Percentiles rank a stretch among this genome's conserved stretches.
These are phyloP conservation scores for Syzygium aqueum DNA, from an alignment of 345 rosid genomes.

Conservation along the genomic window DNA sequence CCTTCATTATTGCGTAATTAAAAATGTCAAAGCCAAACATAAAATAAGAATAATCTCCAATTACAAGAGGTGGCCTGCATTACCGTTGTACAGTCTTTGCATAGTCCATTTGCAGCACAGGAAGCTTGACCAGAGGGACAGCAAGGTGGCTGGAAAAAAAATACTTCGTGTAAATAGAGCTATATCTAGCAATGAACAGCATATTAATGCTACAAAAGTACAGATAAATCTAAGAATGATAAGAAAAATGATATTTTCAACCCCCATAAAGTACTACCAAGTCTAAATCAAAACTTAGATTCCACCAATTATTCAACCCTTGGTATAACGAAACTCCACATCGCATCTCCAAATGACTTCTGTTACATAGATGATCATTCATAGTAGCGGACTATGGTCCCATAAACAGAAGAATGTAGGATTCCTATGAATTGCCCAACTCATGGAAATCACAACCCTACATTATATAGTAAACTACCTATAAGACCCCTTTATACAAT, in stretches of 20 bases:
- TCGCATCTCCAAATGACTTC: not conserved
- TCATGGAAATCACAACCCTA: not conserved
- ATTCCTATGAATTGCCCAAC: not conserved
- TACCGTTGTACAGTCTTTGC: constrained; percentile 99
- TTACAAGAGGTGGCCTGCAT: constrained; percentile 1
- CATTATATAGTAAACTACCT: not conserved
- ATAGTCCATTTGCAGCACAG: constrained; percentile 61
- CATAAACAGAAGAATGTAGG: not conserved
- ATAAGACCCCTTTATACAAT: not conserved
- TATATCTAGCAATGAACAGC: not conserved
- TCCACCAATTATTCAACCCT: not conserved
- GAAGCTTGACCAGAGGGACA: constrained; percentile 47
- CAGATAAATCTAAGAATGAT: not conserved
- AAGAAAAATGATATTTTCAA: not conserved
- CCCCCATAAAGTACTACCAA: not conserved
- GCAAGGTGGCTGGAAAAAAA: constrained; percentile 74
- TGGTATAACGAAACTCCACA: not conserved
- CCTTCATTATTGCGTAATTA: not conserved
- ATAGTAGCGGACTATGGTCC: not conserved
- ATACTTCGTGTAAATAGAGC: not conserved
- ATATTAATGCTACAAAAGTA: not conserved
- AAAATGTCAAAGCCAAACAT: not conserved
- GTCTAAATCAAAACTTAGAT: not conserved
- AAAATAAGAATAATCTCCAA: not conserved
- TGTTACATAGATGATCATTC: not conserved